Conservation (phyloP, 129 eudicot genomes). For the Dittrichia graveolens region DNA sequence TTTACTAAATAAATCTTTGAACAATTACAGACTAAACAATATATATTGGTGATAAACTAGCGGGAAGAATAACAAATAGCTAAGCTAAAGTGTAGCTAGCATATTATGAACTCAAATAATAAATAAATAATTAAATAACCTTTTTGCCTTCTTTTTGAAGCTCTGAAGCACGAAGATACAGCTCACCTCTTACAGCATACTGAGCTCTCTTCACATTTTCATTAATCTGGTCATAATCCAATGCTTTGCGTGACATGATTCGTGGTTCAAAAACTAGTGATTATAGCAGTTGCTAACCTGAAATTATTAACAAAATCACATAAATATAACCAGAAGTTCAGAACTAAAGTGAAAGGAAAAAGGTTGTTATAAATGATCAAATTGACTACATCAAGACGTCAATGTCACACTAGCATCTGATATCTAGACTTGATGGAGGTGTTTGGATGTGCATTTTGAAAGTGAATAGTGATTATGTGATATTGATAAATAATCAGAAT, state of each 20-base stretch:
- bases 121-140: constrained; percentile 40
- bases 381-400: too few species aligned
- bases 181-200: constrained; percentile 98
- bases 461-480: too few species aligned
- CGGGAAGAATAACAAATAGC: not conserved
- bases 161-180: constrained; percentile 99
- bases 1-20: not conserved
- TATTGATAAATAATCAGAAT: too few species aligned
- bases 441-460: too few species aligned
- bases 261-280: constrained; percentile 10
- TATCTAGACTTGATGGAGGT: too few species aligned
- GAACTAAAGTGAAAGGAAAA: not conserved
- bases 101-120: not conserved
- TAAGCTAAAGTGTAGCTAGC: not conserved
- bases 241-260: constrained; percentile 62
- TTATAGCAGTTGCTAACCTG: constrained; percentile 12
- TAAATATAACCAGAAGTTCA: not conserved
- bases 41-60: not conserved
- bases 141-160: constrained; percentile 99
- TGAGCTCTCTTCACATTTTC: constrained; percentile 98
- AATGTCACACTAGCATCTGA: too few species aligned
- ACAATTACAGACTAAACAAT: not conserved
- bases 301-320: constrained; percentile 15
- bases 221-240: constrained; percentile 82
- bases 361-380: too few species aligned